phyloP scores from a whole-genome alignment of 2,329 filamentous ascomycete species.

The Sporothrix inflata region DNA sequence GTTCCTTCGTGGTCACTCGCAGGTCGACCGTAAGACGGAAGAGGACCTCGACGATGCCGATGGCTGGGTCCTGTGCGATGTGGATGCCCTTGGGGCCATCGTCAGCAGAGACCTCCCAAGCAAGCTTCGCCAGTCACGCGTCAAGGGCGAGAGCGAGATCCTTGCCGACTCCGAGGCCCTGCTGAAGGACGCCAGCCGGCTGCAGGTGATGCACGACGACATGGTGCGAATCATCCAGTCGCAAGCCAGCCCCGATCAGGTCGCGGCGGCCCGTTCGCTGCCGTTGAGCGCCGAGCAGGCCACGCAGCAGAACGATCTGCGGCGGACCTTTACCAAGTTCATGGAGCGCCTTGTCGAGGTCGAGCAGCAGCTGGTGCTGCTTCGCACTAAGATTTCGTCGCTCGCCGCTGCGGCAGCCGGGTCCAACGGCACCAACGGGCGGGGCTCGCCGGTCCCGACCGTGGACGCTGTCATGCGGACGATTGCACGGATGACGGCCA shows the following conservation, averaged over 20 bases:
- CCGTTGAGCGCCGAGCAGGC: constrained; percentile 84
- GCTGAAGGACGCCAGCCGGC: constrained; percentile 68
- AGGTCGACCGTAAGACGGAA: constrained; percentile 54
- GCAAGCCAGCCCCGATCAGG: constrained; percentile 68
- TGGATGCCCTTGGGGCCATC: constrained; percentile 67
- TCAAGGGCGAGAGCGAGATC: constrained; percentile 70
- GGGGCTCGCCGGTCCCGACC: constrained; percentile 65
- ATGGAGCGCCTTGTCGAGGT: constrained; percentile 74
- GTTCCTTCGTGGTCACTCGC: constrained; percentile 70
- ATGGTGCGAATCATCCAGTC: constrained; percentile 75
- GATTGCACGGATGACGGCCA: constrained; percentile 86
- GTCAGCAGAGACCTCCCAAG: constrained; percentile 66
- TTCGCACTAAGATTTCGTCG: constrained; percentile 75
- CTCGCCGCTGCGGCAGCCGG: constrained; percentile 55
- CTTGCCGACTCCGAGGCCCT: constrained; percentile 70
- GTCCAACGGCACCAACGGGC: constrained; percentile 51
- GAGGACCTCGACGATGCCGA: constrained; percentile 71
- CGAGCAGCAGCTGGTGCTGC: constrained; percentile 77
- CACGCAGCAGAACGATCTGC: constrained; percentile 80
- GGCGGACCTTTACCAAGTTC: constrained; percentile 73
- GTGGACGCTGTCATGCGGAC: constrained; percentile 92
- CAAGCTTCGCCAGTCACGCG: constrained; percentile 67
- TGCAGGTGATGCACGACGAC: constrained; percentile 77
- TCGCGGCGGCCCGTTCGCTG: constrained; percentile 66
- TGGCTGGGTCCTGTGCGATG: constrained; percentile 76